Evolutionary conservation across 352 stramenopile genomes (phyloP), one percentile per base, ranked within the genome.

Genomic region (Peronospora farinosa): DNA sequence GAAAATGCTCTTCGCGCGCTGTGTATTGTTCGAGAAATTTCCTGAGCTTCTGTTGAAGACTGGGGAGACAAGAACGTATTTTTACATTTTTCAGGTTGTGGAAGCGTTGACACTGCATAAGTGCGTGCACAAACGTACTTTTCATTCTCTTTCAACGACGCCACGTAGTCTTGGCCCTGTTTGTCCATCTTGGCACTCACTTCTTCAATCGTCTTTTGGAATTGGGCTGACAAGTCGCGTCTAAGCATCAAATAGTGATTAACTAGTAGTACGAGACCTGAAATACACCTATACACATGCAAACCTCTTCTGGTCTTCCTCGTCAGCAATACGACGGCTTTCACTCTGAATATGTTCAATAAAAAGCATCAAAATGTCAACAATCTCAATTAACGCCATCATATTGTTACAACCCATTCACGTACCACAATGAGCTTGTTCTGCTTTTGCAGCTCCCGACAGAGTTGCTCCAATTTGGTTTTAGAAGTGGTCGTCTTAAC

Each of bases 141-240:
- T 54, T 94, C 83, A 46, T 94, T 94, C 40, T 94, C 83, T 54
- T 89, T 79, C 19, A 94, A 57, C 7, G 83, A 88, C 3, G 74
- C 57, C 43, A 94, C 72, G 56, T 94, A 92, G 59, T 94, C 83
- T 19, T 90, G 70, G 30, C 76, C 68, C 45, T 94, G 80, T 37
- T 90, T 72, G 30, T 94, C 83, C 83, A 94, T 94, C 58, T 92
- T 94, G n/a, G 65, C 51, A 59, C 83, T 89, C 40, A 94, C 83
- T 65, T 92, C 80, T 56, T 92, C 83, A 25, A 94, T 92, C 15
- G 83, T 94, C 39, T 75, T 92, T 25, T 94, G 78, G 30, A 94
- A 94, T 40, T 90, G 80, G 9, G 62, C 43, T 13, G 76, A 90
- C 33, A 94, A 49, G 17, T 90, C 76, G 15, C 77, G 74, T 12